phyloP scores from a whole-genome alignment of 2,329 filamentous ascomycete species.

The Sclerotinia borealis region DNA sequence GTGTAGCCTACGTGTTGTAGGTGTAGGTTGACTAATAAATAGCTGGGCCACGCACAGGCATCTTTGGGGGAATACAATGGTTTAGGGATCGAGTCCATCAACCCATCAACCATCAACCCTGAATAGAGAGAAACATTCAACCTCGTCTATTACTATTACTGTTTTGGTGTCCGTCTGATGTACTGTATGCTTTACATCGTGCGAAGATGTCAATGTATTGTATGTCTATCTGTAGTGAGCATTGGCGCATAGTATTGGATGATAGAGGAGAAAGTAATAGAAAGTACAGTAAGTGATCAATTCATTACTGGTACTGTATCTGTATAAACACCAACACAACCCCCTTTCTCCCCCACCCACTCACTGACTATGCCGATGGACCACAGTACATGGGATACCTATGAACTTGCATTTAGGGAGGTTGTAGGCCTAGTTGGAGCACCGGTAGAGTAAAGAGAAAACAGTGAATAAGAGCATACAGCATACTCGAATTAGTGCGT shows the following conservation, averaged over 20 bases:
- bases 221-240: background rate
- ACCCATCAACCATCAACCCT: background rate
- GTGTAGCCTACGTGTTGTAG: constrained; percentile 1
- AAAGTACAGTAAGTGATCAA: background rate
- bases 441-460: background rate
- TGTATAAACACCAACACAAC: too few relatives aligned
- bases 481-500: background rate
- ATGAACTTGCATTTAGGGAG: background rate
- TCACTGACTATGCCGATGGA: background rate
- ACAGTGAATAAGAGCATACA: too few relatives aligned
- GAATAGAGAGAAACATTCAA: background rate
- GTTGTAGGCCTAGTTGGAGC: background rate
- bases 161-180: background rate
- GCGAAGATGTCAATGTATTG: background rate
- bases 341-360: background rate
- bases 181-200: background rate
- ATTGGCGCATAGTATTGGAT: background rate
- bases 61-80: background rate
- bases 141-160: background rate
- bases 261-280: background rate
- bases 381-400: background rate
- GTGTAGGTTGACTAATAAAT: constrained; percentile 4
- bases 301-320: background rate
- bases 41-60: constrained; percentile 4
- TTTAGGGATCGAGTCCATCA: background rate